A percentile compares a stretch with the other conserved stretches of the same genome.
phyloP scores from a whole-genome alignment of 129 eudicot genomes.

The Ambrosia trifida region DNA sequence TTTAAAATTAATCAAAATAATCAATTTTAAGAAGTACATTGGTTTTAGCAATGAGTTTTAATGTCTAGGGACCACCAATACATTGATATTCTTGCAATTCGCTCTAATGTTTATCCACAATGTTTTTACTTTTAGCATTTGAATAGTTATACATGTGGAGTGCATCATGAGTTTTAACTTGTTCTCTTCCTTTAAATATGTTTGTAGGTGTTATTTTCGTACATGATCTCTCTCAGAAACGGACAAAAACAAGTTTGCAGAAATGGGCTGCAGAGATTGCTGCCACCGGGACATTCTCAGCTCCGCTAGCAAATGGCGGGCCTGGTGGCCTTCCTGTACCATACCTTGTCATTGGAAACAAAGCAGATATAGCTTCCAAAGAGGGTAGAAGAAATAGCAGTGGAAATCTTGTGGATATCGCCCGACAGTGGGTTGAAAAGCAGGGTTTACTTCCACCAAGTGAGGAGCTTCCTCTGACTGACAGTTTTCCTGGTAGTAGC shows the following conservation, averaged over 20 bases:
- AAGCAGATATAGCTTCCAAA: slow-evolving; percentile 31
- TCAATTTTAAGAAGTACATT: background rate
- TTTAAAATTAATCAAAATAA: background rate
- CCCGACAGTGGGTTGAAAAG: slow-evolving; percentile 31
- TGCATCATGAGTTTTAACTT: slow-evolving; percentile 7
- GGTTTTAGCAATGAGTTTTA: background rate
- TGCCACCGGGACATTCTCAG: slow-evolving; percentile 23
- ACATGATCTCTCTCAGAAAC: slow-evolving; percentile 28
- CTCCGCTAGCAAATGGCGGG: slow-evolving; percentile 29
- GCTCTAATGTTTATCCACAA: background rate
- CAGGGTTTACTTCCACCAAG: slow-evolving; percentile 30
- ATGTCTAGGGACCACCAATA: background rate
- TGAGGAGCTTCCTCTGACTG: slow-evolving; percentile 29
- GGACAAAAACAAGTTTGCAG: slow-evolving; percentile 25
- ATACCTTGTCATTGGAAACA: slow-evolving; percentile 25
- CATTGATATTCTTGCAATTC: background rate
- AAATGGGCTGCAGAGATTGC: slow-evolving; percentile 30
- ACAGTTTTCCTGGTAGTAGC: slow-evolving; percentile 30
- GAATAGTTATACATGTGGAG: background rate
- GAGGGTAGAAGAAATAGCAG: slow-evolving; percentile 31
- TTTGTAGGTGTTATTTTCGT: slow-evolving; percentile 22
- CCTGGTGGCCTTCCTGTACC: slow-evolving; percentile 32
- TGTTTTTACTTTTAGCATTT: background rate
- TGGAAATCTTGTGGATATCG: slow-evolving; percentile 31
- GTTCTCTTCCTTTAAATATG: background rate